A percentile compares a stretch with the other conserved stretches of the same genome.
Evolutionary conservation across 1,284 basidiomycete genomes (phyloP).

Genomic region (Cutaneotrichosporon sp.): DNA sequence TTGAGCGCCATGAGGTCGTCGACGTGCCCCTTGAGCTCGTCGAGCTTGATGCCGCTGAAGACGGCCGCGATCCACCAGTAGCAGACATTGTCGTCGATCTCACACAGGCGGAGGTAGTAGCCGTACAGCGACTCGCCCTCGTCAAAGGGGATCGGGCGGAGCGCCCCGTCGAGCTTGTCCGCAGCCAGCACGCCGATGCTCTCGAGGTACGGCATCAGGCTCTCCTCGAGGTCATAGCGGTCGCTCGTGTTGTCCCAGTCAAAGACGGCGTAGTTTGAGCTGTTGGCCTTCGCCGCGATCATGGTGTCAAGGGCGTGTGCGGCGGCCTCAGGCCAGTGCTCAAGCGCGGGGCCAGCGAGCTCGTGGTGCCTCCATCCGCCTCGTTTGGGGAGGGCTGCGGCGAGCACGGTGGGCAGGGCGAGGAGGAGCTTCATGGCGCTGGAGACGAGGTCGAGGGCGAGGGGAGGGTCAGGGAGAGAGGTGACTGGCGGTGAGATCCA

Average conservation of each 20-base stretch:
- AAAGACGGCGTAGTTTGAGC: neutral
- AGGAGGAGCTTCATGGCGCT: neutral
- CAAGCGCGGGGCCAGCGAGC: neutral
- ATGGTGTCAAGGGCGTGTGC: neutral
- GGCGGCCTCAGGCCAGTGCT: neutral
- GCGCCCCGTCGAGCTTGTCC: neutral
- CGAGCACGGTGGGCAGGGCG: neutral
- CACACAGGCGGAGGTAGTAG: neutral
- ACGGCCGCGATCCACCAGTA: neutral
- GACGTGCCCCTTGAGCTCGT: neutral
- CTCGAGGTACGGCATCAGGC: neutral
- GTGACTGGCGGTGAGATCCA: neutral
- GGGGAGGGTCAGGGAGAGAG: neutral
- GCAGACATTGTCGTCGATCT: neutral
- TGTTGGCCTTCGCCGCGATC: neutral
- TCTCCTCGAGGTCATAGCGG: neutral
- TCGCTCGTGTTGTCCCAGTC: slow-evolving; percentile 1
- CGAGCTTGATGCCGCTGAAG: neutral
- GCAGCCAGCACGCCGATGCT: neutral
- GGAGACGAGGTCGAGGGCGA: neutral
- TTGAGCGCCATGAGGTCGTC: neutral
- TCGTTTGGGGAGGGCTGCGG: neutral
- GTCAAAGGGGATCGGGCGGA: neutral
- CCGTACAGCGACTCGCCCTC: neutral
- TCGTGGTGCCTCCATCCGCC: neutral